phyloP scores from a whole-genome alignment of 495 filamentous ascomycete species.

The Trichoderma gamsii region DNA sequence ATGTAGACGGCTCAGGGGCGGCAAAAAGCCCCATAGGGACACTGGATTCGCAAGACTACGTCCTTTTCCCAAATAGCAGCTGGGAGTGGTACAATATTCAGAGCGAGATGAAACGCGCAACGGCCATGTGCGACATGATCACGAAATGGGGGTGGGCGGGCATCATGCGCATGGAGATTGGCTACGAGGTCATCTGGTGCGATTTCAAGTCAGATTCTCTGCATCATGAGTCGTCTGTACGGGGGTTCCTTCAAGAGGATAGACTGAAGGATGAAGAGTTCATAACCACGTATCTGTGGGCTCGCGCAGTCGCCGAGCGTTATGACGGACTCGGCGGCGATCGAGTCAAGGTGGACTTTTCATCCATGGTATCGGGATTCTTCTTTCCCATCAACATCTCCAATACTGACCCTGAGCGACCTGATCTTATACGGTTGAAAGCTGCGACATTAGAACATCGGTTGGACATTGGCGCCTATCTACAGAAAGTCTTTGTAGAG shows the following conservation, averaged over 20 bases:
- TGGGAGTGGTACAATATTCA: not conserved
- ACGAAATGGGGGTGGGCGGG: constrained; percentile 53
- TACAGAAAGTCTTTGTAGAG: constrained; percentile 26
- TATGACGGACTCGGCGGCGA: constrained; percentile 53
- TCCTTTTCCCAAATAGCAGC: constrained; percentile 36
- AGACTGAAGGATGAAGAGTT: not conserved
- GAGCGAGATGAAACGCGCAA: constrained; percentile 42
- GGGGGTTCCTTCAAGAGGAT: not conserved
- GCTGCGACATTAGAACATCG: constrained; percentile 25
- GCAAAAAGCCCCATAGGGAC: constrained; percentile 55
- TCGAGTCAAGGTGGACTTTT: constrained; percentile 53
- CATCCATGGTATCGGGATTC: constrained; percentile 54
- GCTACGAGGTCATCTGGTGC: constrained; percentile 67
- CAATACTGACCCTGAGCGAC: constrained; percentile 32
- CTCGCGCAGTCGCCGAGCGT: constrained; percentile 44
- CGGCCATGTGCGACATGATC: constrained; percentile 44
- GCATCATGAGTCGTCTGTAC: constrained; percentile 18
- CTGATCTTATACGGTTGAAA: constrained; percentile 42
- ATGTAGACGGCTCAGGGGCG: constrained; percentile 57
- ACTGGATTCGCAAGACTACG: constrained; percentile 52
- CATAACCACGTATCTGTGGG: constrained; percentile 26
- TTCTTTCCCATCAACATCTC: constrained; percentile 52
- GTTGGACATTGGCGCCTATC: constrained; percentile 28
- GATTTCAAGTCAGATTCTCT: constrained; percentile 38
- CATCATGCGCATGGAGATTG: constrained; percentile 60